Percentiles rank a stretch among this genome's conserved stretches.
Evolutionary conservation across 73 alveolate genomes (phyloP).

Genomic region (Symbiodinium pilosum): DNA sequence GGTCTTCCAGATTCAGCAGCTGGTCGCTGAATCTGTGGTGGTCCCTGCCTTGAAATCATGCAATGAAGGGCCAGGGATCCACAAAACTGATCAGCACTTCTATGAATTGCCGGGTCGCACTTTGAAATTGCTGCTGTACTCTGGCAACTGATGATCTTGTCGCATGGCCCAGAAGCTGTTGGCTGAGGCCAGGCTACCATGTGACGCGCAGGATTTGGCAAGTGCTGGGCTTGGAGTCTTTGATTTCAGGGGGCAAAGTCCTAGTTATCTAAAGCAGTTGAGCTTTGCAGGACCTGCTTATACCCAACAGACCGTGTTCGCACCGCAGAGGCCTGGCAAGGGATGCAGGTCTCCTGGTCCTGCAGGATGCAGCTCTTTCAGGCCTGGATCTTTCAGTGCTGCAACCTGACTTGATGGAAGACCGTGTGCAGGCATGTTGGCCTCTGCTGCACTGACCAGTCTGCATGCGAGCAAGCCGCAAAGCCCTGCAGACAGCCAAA

Average conservation of each 20-base stretch:
- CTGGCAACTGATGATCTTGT: too few relatives aligned
- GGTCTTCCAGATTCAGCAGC: too few relatives aligned
- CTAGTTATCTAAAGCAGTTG: too few relatives aligned
- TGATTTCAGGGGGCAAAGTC: too few relatives aligned
- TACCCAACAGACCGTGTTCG: too few relatives aligned
- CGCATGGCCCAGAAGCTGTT: too few relatives aligned
- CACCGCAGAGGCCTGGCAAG: slow-evolving; percentile 14
- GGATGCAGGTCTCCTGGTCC: background rate
- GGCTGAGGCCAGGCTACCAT: background rate
- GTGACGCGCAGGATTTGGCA: background rate
- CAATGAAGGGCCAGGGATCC: background rate
- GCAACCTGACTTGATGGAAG: background rate
- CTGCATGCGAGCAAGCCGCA: background rate
- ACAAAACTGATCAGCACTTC: background rate
- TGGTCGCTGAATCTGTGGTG: too few relatives aligned
- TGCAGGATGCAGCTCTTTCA: background rate
- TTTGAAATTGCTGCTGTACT: background rate
- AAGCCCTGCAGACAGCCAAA: background rate
- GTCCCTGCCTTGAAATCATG: background rate
- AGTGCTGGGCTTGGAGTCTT: background rate
- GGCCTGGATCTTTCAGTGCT: background rate
- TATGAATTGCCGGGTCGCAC: too few relatives aligned
- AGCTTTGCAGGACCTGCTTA: too few relatives aligned
- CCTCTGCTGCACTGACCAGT: background rate
- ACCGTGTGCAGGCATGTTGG: background rate